phyloP scores from a whole-genome alignment of 192 early-diverging fungal genomes.

The Coemansia sp. region DNA sequence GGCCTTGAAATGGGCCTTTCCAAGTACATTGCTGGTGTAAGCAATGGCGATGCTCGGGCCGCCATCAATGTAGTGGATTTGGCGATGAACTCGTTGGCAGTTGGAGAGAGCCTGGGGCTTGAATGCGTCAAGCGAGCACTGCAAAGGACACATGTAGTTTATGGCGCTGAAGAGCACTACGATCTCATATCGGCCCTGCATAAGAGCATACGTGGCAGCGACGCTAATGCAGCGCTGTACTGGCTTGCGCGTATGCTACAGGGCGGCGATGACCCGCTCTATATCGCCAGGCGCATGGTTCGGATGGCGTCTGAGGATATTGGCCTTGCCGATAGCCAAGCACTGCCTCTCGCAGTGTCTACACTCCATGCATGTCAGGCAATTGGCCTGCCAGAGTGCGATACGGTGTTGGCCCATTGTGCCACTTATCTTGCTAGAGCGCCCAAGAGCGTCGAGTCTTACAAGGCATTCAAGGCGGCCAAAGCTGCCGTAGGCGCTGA shows the following conservation, averaged over 20 bases:
- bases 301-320: conserved; percentile 88
- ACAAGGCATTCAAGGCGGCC: conserved; percentile 74
- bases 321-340: conserved; percentile 80
- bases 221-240: conserved; percentile 78
- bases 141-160: conserved; percentile 78
- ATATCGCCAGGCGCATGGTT: conserved; percentile 78
- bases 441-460: conserved; percentile 80
- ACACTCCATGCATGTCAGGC: conserved; percentile 83
- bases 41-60: conserved; percentile 72
- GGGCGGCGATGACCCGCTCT: conserved; percentile 89
- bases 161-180: conserved; percentile 89
- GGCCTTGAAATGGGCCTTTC: conserved; percentile 48
- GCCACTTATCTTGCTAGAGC: conserved; percentile 78
- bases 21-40: conserved; percentile 62
- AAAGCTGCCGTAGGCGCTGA: conserved; percentile 64
- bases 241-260: conserved; percentile 91
- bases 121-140: conserved; percentile 71
- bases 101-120: conserved; percentile 32
- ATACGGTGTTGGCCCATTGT: conserved; percentile 79
- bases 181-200: conserved; percentile 89
- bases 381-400: conserved; percentile 94
- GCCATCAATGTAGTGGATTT: conserved; percentile 42
- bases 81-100: conserved; percentile 35
- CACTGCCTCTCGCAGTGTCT: conserved; percentile 72
- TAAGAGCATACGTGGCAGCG: conserved; percentile 86